Evolutionary conservation across 2,329 filamentous ascomycete genomes (phyloP).

Genomic region (Phaeosphaeriaceae sp.): DNA sequence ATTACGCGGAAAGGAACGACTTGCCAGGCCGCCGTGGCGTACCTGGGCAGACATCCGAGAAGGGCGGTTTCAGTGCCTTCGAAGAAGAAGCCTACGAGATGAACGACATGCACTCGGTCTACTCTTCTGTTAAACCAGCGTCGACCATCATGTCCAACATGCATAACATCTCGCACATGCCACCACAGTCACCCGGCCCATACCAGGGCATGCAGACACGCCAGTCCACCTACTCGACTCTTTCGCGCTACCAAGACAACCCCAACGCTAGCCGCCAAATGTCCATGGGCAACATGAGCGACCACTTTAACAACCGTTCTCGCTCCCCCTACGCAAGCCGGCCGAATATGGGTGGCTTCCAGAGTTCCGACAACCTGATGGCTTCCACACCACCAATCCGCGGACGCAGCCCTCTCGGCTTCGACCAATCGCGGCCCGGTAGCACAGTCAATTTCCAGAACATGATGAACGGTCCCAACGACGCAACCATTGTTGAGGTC

Average conservation of each 20-base stretch:
- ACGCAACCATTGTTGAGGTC: conserved; percentile 80
- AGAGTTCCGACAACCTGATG: conserved; percentile 51
- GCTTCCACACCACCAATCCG: conserved; percentile 45
- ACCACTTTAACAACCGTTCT: conserved; percentile 36
- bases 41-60: conserved; percentile 59
- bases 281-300: conserved; percentile 65
- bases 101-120: conserved; percentile 97
- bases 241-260: conserved; percentile 70
- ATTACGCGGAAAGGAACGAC: conserved; percentile 86
- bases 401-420: conserved; percentile 59
- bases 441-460: conserved; percentile 67
- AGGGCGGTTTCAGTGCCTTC: conserved; percentile 66
- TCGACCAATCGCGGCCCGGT: conserved; percentile 56
- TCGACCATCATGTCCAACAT: conserved; percentile 89
- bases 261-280: conserved; percentile 63
- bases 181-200: conserved; percentile 76
- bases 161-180: conserved; percentile 75
- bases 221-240: conserved; percentile 74
- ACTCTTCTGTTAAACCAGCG: conserved; percentile 87
- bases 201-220: conserved; percentile 70
- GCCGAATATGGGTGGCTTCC: conserved; percentile 52
- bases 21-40: conserved; percentile 88
- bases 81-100: conserved; percentile 86
- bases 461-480: conserved; percentile 71
- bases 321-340: conserved; percentile 48